Percentiles rank a stretch among this genome's conserved stretches.
Conservation (phyloP, 805 yeast species). For the Candida mattraensis region DNA sequence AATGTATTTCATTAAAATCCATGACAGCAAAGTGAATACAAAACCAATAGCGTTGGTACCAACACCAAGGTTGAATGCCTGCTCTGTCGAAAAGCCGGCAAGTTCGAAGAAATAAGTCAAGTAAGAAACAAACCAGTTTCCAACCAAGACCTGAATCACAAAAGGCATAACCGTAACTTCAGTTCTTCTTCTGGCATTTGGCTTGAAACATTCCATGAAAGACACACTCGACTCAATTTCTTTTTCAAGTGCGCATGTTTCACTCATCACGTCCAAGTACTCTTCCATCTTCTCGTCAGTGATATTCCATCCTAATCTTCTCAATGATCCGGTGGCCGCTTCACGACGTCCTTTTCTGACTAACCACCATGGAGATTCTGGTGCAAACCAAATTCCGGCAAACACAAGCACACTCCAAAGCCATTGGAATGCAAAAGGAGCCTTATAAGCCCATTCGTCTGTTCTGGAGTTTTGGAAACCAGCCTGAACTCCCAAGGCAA, state of each 20-base stretch:
- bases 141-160: slow-evolving; percentile 57
- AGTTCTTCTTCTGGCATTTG: slow-evolving; percentile 49
- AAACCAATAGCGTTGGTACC: slow-evolving; percentile 36
- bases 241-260: slow-evolving; percentile 13
- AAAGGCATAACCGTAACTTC: slow-evolving; percentile 51
- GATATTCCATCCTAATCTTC: slow-evolving; percentile 21
- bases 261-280: slow-evolving; percentile 14
- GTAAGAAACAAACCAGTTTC: slow-evolving; percentile 62
- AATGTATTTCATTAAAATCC: slow-evolving; percentile 39
- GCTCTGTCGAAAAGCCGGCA: slow-evolving; percentile 19
- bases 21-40: slow-evolving; percentile 33
- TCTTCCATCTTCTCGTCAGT: slow-evolving; percentile 14
- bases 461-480: slow-evolving; percentile 6
- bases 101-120: slow-evolving; percentile 42
- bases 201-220: slow-evolving; percentile 47
- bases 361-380: slow-evolving; percentile 62
- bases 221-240: slow-evolving; percentile 10
- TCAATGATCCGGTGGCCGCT: slow-evolving; percentile 38
- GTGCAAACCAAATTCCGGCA: slow-evolving; percentile 44
- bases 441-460: slow-evolving; percentile 42
- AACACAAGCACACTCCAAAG: slow-evolving; percentile 53
- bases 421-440: slow-evolving; percentile 64
- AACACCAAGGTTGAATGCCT: slow-evolving; percentile 25
- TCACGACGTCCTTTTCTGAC: slow-evolving; percentile 40
- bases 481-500: slow-evolving; percentile 51